A percentile compares a stretch with the other conserved stretches of the same genome.
These are phyloP conservation scores for Podospora appendiculata DNA, from an alignment of 495 filamentous ascomycete genomes.

Conservation along the genomic window DNA sequence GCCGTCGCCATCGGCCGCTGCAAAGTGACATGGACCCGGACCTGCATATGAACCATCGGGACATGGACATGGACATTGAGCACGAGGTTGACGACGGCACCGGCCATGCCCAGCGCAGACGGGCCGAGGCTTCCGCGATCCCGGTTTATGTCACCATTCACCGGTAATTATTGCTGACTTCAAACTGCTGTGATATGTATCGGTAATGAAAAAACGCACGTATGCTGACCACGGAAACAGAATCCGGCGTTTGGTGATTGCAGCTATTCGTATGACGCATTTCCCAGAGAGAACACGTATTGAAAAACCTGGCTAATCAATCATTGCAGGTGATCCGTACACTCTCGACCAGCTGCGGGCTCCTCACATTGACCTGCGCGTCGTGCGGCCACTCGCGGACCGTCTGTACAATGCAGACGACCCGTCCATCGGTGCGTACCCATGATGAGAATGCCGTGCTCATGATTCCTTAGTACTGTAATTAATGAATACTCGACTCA, in stretches of 20 bases:
- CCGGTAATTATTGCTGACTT: conserved; percentile 15
- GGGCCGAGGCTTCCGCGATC: conserved; percentile 4
- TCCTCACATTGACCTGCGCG: conserved; percentile 48
- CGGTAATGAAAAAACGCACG: background rate
- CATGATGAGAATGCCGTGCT: background rate
- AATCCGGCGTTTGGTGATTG: conserved; percentile 21
- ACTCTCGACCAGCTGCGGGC: conserved; percentile 50
- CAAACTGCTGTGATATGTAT: conserved; percentile 21
- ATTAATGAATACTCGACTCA: background rate
- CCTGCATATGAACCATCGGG: no score
- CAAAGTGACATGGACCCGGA: no score
- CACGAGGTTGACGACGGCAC: background rate
- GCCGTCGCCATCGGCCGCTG: no score
- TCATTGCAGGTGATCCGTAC: conserved; percentile 48
- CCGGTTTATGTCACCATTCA: conserved; percentile 42
- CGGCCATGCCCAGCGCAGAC: no score
- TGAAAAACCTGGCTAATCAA: background rate
- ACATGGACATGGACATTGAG: background rate
- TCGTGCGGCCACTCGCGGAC: conserved; percentile 53
- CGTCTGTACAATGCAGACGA: conserved; percentile 51
- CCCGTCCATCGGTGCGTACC: conserved; percentile 41
- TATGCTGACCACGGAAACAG: conserved; percentile 2
- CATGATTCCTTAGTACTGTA: background rate
- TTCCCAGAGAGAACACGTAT: no score
- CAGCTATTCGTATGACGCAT: conserved; percentile 16